These are phyloP conservation scores for Alternaria gansuensis DNA, from an alignment of 2,329 filamentous ascomycete species.

Conservation along the genomic window DNA sequence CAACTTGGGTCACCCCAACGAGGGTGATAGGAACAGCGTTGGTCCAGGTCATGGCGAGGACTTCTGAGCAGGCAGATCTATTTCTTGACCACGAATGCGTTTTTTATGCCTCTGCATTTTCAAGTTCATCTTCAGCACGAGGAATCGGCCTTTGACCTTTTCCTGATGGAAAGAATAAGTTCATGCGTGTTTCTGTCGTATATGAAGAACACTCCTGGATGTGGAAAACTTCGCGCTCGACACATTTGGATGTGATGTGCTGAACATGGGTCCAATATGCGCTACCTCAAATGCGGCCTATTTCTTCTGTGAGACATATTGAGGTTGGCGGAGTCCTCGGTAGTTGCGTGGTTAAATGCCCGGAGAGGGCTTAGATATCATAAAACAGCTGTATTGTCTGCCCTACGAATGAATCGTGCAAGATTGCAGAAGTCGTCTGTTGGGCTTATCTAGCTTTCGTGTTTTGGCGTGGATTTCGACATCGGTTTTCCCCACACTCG, in stretches of 20 bases:
- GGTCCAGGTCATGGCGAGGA: constrained; percentile 14
- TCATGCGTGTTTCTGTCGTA: not conserved
- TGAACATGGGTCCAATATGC: not conserved
- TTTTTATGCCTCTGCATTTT: constrained; percentile 5
- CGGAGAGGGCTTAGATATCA: not conserved
- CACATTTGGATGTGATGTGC: not conserved
- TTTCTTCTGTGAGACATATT: constrained; percentile 17
- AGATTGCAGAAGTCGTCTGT: not conserved
- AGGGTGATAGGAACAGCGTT: constrained; percentile 20
- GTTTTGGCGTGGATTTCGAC: not conserved
- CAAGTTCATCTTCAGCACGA: not conserved
- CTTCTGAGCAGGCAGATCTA: not conserved
- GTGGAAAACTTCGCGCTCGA: constrained; percentile 8
- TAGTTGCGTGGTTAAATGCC: constrained; percentile 1
- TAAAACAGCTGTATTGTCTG: not conserved
- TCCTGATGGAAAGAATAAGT: constrained; percentile 13
- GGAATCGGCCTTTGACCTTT: constrained; percentile 6
- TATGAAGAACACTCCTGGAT: constrained; percentile 11
- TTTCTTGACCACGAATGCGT: not conserved
- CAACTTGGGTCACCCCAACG: constrained; percentile 18
- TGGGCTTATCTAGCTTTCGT: not conserved
- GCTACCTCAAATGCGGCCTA: constrained; percentile 1
- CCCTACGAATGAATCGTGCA: not conserved
- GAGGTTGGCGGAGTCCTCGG: constrained; percentile 1
- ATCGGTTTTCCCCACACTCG: constrained; percentile 21